Evolutionary conservation across 805 yeast species (phyloP).

Genomic region (Myxozyma nipponensis): DNA sequence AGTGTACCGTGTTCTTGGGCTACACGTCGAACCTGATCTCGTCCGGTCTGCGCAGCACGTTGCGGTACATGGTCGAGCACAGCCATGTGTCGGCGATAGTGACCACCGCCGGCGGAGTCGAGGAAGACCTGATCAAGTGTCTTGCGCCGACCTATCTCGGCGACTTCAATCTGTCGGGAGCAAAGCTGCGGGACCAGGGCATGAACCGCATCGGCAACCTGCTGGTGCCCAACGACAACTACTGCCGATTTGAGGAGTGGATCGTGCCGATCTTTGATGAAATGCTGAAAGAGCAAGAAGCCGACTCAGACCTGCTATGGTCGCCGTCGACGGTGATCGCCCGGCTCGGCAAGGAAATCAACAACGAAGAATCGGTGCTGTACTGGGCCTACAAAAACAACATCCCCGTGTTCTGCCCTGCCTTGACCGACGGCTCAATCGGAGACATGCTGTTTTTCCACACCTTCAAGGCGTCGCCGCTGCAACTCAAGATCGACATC

Average conservation of each 20-base stretch:
- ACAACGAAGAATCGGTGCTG: slow-evolving; percentile 87
- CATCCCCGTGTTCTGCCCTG: slow-evolving; percentile 96
- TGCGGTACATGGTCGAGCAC: slow-evolving; percentile 84
- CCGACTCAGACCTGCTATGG: slow-evolving; percentile 65
- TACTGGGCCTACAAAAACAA: slow-evolving; percentile 98
- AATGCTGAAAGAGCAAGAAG: slow-evolving; percentile 84
- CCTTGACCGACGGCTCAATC: slow-evolving; percentile 95
- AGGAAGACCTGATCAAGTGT: slow-evolving; percentile 94
- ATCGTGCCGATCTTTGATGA: slow-evolving; percentile 88
- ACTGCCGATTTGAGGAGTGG: slow-evolving; percentile 98
- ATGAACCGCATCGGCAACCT: slow-evolving; percentile 97
- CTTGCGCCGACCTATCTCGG: slow-evolving; percentile 96
- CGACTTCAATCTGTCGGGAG: slow-evolving; percentile 79
- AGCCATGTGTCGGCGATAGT: slow-evolving; percentile 93
- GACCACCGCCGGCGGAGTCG: slow-evolving; percentile 97
- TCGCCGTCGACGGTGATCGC: slow-evolving; percentile 92
- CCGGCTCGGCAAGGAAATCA: slow-evolving; percentile 90
- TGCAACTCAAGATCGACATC: slow-evolving; percentile 82
- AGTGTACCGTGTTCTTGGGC: slow-evolving; percentile 90
- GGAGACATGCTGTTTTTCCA: slow-evolving; percentile 99
- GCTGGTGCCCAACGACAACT: slow-evolving; percentile 95
- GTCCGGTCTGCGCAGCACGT: slow-evolving; percentile 88
- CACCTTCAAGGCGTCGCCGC: slow-evolving; percentile 90
- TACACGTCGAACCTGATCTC: slow-evolving; percentile 94
- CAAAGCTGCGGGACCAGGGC: slow-evolving; percentile 83